Conservation (phyloP, 106 monocot genomes). For the Triglochin maritima region DNA sequence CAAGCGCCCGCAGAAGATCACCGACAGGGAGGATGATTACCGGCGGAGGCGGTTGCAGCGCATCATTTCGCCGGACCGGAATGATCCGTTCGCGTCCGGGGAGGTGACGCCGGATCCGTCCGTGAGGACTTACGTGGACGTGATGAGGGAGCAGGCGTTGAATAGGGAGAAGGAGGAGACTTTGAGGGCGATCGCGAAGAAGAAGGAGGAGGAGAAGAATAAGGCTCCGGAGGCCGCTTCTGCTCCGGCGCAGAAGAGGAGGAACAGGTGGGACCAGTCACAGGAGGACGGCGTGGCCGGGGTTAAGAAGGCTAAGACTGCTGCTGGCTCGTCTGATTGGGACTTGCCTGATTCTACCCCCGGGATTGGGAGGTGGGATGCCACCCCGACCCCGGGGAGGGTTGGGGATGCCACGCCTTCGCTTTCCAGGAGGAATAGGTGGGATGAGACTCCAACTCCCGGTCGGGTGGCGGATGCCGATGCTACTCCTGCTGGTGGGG, state of each 20-base stretch:
- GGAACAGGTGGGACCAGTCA: constrained; percentile 97
- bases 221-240: constrained; percentile 14
- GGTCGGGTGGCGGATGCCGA: constrained; percentile 78
- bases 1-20: constrained; percentile 56
- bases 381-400: constrained; percentile 82
- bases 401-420: constrained; percentile 78
- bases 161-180: constrained; percentile 70
- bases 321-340: constrained; percentile 62
- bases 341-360: constrained; percentile 79
- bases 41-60: constrained; percentile 47
- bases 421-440: constrained; percentile 55
- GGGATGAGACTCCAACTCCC: constrained; percentile 98
- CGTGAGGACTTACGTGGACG: constrained; percentile 68
- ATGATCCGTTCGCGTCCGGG: constrained; percentile 73
- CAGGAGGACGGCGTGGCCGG: constrained; percentile 45
- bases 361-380: constrained; percentile 85
- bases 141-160: constrained; percentile 81
- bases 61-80: constrained; percentile 69
- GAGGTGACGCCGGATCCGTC: constrained; percentile 76
- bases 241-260: constrained; percentile 44
- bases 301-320: constrained; percentile 42
- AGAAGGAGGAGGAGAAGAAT: constrained; percentile 84
- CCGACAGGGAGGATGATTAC: constrained; percentile 90
- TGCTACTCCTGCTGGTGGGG: constrained; percentile 68
- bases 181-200: constrained; percentile 69